Percentiles rank a stretch among this genome's conserved stretches.
phyloP scores from a whole-genome alignment of 306 rosid genomes.

The Sesbania bispinosa region DNA sequence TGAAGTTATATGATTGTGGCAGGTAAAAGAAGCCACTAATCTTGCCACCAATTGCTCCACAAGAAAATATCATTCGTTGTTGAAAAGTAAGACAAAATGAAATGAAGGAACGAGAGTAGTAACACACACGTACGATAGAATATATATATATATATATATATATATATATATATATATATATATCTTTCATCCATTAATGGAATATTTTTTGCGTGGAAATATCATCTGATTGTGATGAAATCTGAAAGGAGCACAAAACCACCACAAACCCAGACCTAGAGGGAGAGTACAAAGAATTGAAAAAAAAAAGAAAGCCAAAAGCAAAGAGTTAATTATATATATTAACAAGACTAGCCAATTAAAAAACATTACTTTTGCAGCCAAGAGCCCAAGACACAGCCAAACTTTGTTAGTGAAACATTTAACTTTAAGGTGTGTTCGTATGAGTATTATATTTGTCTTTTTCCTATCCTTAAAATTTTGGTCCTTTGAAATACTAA shows the following conservation, averaged over 20 bases:
- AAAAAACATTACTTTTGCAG: not conserved
- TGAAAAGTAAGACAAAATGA: conserved; percentile 22
- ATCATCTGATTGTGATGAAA: not conserved
- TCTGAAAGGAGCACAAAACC: not conserved
- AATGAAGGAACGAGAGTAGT: conserved; percentile 10
- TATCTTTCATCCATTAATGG: not conserved
- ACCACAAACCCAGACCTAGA: not conserved
- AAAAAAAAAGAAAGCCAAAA: not conserved
- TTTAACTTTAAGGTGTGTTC: too few species aligned
- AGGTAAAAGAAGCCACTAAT: conserved; percentile 36
- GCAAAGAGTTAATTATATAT: not conserved
- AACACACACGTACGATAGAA: not conserved
- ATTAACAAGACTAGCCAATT: not conserved
- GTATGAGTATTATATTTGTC: too few species aligned
- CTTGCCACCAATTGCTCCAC: conserved; percentile 48
- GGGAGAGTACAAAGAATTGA: not conserved
- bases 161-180: too few species aligned
- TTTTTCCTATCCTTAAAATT: too few species aligned
- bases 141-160: too few species aligned
- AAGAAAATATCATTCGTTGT: conserved; percentile 25
- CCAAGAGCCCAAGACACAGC: not conserved
- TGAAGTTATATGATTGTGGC: conserved; percentile 24
- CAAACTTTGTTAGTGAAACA: too few species aligned
- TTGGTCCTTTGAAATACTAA: too few species aligned
- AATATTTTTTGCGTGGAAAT: not conserved